Evolutionary conservation across 2,329 filamentous ascomycete genomes (phyloP), one percentile per base, ranked within the genome.

Genomic region (Aureobasidium sp.): DNA sequence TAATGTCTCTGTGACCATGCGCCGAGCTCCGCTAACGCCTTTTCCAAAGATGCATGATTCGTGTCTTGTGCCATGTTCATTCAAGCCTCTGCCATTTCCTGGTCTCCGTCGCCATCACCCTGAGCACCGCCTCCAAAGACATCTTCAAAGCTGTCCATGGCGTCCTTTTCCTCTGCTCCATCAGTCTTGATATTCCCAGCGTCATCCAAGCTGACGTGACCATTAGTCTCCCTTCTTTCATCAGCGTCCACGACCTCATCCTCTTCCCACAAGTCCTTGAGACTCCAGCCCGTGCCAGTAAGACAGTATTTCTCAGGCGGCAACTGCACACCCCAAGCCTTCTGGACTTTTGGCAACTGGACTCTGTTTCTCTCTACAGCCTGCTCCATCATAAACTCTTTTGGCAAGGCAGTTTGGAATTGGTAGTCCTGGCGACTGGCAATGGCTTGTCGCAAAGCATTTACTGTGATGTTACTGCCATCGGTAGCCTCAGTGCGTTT

Each of bases 351-450:
- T 35, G 78, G 78, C 57, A 90, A 69, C 1, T 77, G 78, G 24
- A 85, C 74, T 61, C 79, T 80, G 70, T 90, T 90, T 58, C 83
- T 73, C 64, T 86, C 82, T 58, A 78, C 74, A 11, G 86, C 87
- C n/a, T 89, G 73, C 65, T 90, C 85, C 54, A 84, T 71, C 72
- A 90, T 76, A 68, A 86, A 90, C 59, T 91, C 87, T 65, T 90
- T 90, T 0, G 80, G 79, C 72, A 63, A 77, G 74, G 57, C 79
- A 70, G 57, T 78, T 73, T 77, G 74, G 69, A 89, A 90, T 64
- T 87, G 83, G 65, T 83, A 85, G 25, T 81, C 78, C 38, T 87
- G 74, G 3, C 86, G 75, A 41, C 79, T 80, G 4, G 80, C 78
- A 54, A 90, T 86, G 21, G 86, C 85, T n/a, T 88, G 79, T 58